phyloP scores from a whole-genome alignment of 2,329 filamentous ascomycete genomes.

The Cadophora sp. region DNA sequence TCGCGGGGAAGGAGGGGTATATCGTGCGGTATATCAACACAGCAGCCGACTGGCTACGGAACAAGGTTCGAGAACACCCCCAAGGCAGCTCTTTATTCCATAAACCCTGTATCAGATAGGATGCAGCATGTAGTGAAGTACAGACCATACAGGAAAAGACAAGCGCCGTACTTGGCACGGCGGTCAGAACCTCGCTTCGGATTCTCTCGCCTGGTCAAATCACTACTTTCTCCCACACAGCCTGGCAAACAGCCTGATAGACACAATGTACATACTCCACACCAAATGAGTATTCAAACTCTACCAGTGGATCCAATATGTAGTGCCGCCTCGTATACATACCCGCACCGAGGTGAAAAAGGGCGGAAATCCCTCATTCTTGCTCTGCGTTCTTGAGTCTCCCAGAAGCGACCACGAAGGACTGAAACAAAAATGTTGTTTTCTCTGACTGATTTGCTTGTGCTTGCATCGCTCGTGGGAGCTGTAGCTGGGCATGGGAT shows the following conservation, averaged over 20 bases:
- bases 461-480: neutral
- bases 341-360: neutral
- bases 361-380: conserved; percentile 12
- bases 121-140: neutral
- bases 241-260: conserved; percentile 23
- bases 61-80: neutral
- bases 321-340: neutral
- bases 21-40: neutral
- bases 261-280: neutral
- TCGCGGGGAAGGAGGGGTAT: neutral
- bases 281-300: neutral
- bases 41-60: neutral
- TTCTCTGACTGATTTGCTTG: neutral
- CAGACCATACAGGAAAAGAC: neutral
- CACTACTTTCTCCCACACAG: conserved; percentile 6
- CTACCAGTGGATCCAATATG: conserved; percentile 5
- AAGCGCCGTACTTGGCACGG: neutral
- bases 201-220: neutral
- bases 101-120: neutral
- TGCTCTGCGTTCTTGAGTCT: neutral
- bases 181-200: neutral
- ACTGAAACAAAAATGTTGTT: neutral
- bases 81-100: neutral
- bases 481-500: conserved; percentile 1
- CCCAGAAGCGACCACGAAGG: neutral